These are phyloP conservation scores for Pyrenochaeta sp. DNA, from an alignment of 2,329 filamentous ascomycete genomes.

Conservation along the genomic window DNA sequence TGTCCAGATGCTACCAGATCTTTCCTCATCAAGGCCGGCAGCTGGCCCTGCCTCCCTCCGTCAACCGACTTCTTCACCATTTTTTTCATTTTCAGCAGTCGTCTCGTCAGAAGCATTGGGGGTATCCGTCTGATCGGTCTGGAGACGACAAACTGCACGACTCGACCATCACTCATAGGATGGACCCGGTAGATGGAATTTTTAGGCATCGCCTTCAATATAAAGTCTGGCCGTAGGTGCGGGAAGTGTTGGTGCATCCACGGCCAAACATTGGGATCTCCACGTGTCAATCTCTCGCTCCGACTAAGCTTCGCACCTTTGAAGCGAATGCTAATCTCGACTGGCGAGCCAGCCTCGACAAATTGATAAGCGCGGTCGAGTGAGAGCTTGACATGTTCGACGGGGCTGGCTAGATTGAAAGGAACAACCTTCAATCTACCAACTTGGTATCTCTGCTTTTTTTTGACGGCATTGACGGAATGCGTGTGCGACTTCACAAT, in stretches of 20 bases:
- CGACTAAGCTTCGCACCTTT: conserved; percentile 4
- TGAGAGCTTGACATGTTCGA: conserved; percentile 6
- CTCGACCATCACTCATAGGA: conserved; percentile 32
- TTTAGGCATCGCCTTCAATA: conserved; percentile 39
- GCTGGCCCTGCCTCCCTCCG: conserved; percentile 11
- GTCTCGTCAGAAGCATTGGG: conserved; percentile 6
- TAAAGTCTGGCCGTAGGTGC: conserved; percentile 42
- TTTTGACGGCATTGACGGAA: not conserved
- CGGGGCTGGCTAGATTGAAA: conserved; percentile 21
- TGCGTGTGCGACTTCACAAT: conserved; percentile 11
- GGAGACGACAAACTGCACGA: conserved; percentile 36
- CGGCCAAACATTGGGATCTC: conserved; percentile 12
- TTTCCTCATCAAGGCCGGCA: conserved; percentile 18
- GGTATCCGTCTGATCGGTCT: not conserved
- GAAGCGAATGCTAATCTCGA: conserved; percentile 32
- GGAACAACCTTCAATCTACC: conserved; percentile 28
- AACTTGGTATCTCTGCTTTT: conserved; percentile 8
- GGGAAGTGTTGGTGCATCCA: conserved; percentile 39
- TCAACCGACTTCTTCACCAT: conserved; percentile 15
- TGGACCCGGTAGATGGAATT: conserved; percentile 26
- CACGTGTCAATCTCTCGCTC: conserved; percentile 3
- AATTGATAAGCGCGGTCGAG: conserved; percentile 38
- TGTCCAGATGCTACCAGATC: conserved; percentile 3
- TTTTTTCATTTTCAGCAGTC: conserved; percentile 23
- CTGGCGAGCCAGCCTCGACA: conserved; percentile 24